Percentiles rank a stretch among this genome's conserved stretches.
Evolutionary conservation across 2,329 filamentous ascomycete genomes (phyloP).

Genomic region (Colletotrichum siamense): DNA sequence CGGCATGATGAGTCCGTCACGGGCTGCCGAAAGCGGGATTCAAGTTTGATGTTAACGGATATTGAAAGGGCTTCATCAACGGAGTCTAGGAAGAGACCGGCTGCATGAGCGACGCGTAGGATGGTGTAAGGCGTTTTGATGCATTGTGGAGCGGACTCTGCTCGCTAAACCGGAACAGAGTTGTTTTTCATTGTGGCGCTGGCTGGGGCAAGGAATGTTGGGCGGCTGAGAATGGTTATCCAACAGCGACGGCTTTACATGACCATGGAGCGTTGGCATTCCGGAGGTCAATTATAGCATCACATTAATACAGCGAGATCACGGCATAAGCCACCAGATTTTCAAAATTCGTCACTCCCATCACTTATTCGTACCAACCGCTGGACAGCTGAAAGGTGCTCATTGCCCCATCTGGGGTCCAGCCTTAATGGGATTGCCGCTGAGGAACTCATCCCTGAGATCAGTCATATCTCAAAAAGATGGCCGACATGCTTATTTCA

Average conservation of each 20-base stretch:
- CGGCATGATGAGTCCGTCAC: neutral
- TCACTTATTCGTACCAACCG: neutral
- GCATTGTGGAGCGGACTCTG: conserved; percentile 7
- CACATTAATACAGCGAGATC: conserved; percentile 1
- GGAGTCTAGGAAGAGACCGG: neutral
- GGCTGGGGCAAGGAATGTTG: neutral
- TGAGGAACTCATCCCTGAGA: neutral
- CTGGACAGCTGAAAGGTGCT: neutral
- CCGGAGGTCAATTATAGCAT: neutral
- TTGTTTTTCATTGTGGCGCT: neutral
- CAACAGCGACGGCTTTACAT: neutral
- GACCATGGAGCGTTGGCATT: neutral
- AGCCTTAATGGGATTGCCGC: neutral
- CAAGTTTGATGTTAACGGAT: neutral
- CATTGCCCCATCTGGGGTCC: neutral
- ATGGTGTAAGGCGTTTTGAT: conserved; percentile 15
- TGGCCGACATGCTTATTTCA: neutral
- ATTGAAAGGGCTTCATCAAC: neutral
- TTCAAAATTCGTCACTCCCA: neutral
- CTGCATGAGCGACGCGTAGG: conserved; percentile 13
- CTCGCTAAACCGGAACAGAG: neutral
- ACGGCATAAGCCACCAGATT: neutral
- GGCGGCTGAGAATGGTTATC: neutral
- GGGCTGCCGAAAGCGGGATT: neutral
- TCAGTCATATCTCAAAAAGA: neutral